Evolutionary conservation across 805 yeast genomes (phyloP).

Genomic region (Maudiozyma saulgeensis): DNA sequence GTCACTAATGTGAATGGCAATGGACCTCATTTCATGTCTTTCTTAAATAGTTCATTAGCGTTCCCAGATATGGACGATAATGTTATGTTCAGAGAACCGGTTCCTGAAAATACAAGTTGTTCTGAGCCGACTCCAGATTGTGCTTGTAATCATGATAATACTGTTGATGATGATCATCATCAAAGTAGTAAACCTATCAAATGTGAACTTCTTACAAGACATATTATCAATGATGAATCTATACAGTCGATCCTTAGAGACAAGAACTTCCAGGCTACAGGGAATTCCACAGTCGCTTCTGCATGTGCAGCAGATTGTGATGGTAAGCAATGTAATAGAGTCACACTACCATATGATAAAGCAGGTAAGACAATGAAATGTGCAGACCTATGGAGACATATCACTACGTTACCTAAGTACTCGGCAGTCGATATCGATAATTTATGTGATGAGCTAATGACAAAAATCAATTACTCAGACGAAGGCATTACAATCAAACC

Average conservation of each 20-base stretch:
- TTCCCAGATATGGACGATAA: constrained; percentile 4
- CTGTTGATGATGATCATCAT: not conserved
- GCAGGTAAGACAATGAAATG: constrained; percentile 1
- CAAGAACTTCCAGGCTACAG: not conserved
- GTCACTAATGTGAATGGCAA: not conserved
- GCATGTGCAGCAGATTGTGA: not conserved
- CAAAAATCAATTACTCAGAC: constrained; percentile 85
- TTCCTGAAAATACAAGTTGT: not conserved
- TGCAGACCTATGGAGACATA: constrained; percentile 3
- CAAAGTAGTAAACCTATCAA: constrained; percentile 1
- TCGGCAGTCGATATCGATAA: constrained; percentile 86
- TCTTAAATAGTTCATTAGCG: not conserved
- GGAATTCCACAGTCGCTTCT: not conserved
- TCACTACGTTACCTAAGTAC: constrained; percentile 46
- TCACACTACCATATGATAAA: not conserved
- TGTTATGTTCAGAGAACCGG: not conserved
- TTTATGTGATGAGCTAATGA: constrained; percentile 70
- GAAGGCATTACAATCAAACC: constrained; percentile 66
- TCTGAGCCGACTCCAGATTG: not conserved
- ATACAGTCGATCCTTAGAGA: constrained; percentile 3
- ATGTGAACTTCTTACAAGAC: constrained; percentile 9
- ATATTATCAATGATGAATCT: constrained; percentile 6
- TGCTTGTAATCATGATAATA: not conserved
- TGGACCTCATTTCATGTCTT: not conserved
- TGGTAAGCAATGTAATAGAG: not conserved